A percentile compares a stretch with the other conserved stretches of the same genome.
phyloP scores from a whole-genome alignment of 495 filamentous ascomycete species.

The Trichoderma parareesei region DNA sequence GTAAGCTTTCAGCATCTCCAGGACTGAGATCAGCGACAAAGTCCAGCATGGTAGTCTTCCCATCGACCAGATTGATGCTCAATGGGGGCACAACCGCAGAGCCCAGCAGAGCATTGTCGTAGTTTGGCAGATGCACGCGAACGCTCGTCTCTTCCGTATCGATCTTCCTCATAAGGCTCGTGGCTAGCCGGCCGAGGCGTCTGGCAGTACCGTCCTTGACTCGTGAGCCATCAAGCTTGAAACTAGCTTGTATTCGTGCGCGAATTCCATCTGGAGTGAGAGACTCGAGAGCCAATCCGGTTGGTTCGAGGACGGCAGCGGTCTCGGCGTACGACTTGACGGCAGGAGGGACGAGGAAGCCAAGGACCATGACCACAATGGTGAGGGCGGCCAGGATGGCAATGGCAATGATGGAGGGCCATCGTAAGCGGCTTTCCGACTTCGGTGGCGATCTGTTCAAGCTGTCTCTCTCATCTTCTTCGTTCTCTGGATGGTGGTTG shows the following conservation, averaged over 20 bases:
- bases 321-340: slow-evolving; percentile 79
- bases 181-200: slow-evolving; percentile 66
- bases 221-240: slow-evolving; percentile 66
- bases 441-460: not conserved
- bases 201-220: slow-evolving; percentile 63
- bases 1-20: slow-evolving; percentile 69
- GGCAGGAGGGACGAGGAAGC: slow-evolving; percentile 70
- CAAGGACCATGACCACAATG: slow-evolving; percentile 45
- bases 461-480: not conserved
- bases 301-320: slow-evolving; percentile 72
- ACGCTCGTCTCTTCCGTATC: slow-evolving; percentile 62
- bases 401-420: slow-evolving; percentile 41
- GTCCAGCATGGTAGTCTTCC: slow-evolving; percentile 66
- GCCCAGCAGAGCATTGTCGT: slow-evolving; percentile 68
- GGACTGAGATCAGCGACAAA: slow-evolving; percentile 67
- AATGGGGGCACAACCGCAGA: slow-evolving; percentile 67
- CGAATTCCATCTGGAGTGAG: slow-evolving; percentile 69
- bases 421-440: slow-evolving; percentile 15
- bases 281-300: slow-evolving; percentile 70
- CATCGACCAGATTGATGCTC: slow-evolving; percentile 65
- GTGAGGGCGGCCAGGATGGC: slow-evolving; percentile 29
- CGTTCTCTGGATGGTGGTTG: not conserved
- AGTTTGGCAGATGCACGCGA: slow-evolving; percentile 75
- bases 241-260: slow-evolving; percentile 70
- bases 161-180: slow-evolving; percentile 69